Base-by-base conservation (phyloP, 441 rosid genomes). In the Lepidium campestre region DNA sequence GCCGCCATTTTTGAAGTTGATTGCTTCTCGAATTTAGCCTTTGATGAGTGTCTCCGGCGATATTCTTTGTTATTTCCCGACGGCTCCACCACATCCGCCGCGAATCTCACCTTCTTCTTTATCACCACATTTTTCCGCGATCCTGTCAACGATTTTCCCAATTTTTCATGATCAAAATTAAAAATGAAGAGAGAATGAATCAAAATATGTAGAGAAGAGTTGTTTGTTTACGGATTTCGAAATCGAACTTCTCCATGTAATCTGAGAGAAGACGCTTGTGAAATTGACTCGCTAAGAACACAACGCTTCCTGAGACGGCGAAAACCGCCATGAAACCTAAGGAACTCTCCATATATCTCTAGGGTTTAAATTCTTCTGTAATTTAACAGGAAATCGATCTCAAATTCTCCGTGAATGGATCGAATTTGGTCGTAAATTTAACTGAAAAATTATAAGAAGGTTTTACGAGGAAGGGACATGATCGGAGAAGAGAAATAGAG, bases 301-400 rank as follows among this genome's bases (percentile, higher is more conserved):
- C 90, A 0, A 92, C 87, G 68, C 93, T 83, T 41, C 96, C 93
- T 0, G 95, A 87, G 58, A 89, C 89, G n/a, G 89, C 98, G 62
- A 86, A 83, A 12, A 88, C 96, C 23, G 91, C 88, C 87, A 92
- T 72, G 69, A 89, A 75, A 40, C 95, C 84, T 67, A 79, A 48
- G 0, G 83, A 71, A 48, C 65, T 78, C 75, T 77, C 81, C 91
- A 85, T 84, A 14, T 49, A 6, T 36, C 20, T 54, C 13, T 11
- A 37, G 31, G 72, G 58, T 39, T 48, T 34, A 13, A 36, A 0
- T 31, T 20, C 22, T 53, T 32, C 23, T 32, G 41, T 13, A 20
- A 36, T 36, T 18, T 18, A 42, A 39, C 54, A 5, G 17, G 56
- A 3, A 29, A 57, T 37, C 9, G 54, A 52, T 57, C 48, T 49